These are phyloP conservation scores for Ophiostoma sp. DNA, from an alignment of 2,329 filamentous ascomycete genomes.

Conservation along the genomic window DNA sequence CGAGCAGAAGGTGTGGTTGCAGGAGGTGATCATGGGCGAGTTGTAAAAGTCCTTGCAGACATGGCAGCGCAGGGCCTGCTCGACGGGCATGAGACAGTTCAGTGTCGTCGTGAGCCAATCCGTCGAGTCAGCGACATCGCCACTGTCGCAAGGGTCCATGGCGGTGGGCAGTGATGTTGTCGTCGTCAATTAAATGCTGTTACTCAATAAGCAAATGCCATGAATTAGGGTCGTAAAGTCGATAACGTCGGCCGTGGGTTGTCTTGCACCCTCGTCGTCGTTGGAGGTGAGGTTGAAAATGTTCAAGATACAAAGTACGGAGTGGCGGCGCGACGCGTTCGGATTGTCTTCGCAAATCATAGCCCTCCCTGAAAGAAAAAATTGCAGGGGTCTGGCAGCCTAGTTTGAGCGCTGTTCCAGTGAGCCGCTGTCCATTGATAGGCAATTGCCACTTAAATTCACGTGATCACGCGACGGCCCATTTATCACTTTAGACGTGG, in stretches of 20 bases:
- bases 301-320: not conserved
- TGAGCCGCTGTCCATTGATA: not conserved
- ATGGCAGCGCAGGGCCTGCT: slow-evolving; percentile 86
- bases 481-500: slow-evolving; percentile 2
- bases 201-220: not conserved
- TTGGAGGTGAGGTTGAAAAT: not conserved
- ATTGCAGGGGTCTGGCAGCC: slow-evolving; percentile 16
- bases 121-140: slow-evolving; percentile 70
- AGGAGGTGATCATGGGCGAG: slow-evolving; percentile 92
- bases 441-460: slow-evolving; percentile 13
- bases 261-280: not conserved
- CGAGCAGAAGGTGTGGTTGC: slow-evolving; percentile 95
- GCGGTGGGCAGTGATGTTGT: not conserved
- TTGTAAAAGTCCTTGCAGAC: slow-evolving; percentile 98
- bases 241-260: not conserved
- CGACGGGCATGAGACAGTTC: slow-evolving; percentile 66
- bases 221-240: not conserved
- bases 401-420: slow-evolving; percentile 1
- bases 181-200: not conserved
- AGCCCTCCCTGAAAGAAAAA: slow-evolving; percentile 12
- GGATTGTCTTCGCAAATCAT: not conserved
- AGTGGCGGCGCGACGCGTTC: slow-evolving; percentile 22
- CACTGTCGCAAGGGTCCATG: slow-evolving; percentile 26
- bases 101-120: slow-evolving; percentile 78
- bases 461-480: slow-evolving; percentile 30